Evolutionary conservation across 176 grass and related monocot genomes (phyloP).

Genomic region (Eleusine indica): DNA sequence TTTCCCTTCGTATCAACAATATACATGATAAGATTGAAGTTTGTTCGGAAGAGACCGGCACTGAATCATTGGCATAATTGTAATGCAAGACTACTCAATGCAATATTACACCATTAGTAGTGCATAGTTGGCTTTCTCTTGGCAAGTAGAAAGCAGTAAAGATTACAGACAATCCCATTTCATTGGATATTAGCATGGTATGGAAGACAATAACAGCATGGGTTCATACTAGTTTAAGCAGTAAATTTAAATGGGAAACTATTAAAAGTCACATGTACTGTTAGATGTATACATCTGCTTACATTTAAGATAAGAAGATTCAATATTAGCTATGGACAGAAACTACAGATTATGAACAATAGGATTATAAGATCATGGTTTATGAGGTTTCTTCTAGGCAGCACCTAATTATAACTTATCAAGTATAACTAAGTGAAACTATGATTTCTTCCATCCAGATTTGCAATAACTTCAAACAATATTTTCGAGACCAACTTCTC

Average conservation of each 20-base stretch:
- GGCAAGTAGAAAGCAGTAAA: slow-evolving; percentile 4
- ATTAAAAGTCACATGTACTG: not conserved
- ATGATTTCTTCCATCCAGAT: not conserved
- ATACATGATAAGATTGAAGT: not conserved
- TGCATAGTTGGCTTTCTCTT: slow-evolving; percentile 18
- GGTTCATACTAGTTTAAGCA: not conserved
- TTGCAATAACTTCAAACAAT: not conserved
- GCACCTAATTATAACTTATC: not conserved
- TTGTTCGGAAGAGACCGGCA: not conserved
- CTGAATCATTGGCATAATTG: not conserved
- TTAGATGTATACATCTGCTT: not conserved
- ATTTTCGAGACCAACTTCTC: not conserved
- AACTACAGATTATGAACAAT: slow-evolving; percentile 1
- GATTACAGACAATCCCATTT: slow-evolving; percentile 12
- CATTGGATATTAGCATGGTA: slow-evolving; percentile 5
- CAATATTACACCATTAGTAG: not conserved
- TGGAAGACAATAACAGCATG: not conserved
- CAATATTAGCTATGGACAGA: not conserved
- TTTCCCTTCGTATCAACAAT: not conserved
- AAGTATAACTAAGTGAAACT: not conserved
- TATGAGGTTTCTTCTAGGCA: not conserved
- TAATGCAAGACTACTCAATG: not conserved
- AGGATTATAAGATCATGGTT: not conserved
- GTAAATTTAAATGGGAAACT: not conserved
- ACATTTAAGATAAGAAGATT: not conserved